Conservation (phyloP, 495 filamentous ascomycete species). For the Podospora conica region DNA sequence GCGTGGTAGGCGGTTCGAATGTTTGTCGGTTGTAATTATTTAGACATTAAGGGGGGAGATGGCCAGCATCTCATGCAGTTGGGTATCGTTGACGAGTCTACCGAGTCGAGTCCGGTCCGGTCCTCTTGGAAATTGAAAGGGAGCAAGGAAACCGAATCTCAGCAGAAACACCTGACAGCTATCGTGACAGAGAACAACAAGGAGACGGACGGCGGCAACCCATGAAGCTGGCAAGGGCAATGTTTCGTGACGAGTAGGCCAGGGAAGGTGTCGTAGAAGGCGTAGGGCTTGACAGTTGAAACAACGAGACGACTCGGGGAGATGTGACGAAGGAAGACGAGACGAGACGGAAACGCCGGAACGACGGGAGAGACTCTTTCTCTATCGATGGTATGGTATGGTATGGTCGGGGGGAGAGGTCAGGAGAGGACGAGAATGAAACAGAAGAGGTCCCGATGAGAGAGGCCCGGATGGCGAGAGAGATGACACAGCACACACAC, state of each 20-base stretch:
- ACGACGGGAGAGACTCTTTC: no score
- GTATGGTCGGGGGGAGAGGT: background rate
- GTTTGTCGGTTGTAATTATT: slow-evolving; percentile 16
- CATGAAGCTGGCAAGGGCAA: background rate
- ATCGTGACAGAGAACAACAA: slow-evolving; percentile 1
- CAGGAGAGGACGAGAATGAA: background rate
- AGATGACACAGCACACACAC: background rate
- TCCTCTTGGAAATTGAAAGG: background rate
- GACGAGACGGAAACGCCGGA: background rate
- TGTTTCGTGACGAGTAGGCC: background rate
- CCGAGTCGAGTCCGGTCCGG: no score
- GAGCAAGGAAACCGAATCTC: background rate
- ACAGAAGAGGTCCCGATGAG: background rate
- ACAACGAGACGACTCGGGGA: background rate
- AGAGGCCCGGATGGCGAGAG: background rate
- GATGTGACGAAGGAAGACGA: background rate
- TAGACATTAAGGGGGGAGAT: slow-evolving; percentile 29
- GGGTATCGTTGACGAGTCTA: slow-evolving; percentile 8
- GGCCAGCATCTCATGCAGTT: slow-evolving; percentile 36
- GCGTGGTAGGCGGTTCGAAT: slow-evolving; percentile 26
- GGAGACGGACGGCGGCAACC: background rate
- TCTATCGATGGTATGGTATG: no score
- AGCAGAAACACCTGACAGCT: background rate
- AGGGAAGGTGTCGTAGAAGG: background rate
- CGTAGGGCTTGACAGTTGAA: background rate